phyloP scores from a whole-genome alignment of 352 stramenopile genomes.

The Globisporangium ultimum region DNA sequence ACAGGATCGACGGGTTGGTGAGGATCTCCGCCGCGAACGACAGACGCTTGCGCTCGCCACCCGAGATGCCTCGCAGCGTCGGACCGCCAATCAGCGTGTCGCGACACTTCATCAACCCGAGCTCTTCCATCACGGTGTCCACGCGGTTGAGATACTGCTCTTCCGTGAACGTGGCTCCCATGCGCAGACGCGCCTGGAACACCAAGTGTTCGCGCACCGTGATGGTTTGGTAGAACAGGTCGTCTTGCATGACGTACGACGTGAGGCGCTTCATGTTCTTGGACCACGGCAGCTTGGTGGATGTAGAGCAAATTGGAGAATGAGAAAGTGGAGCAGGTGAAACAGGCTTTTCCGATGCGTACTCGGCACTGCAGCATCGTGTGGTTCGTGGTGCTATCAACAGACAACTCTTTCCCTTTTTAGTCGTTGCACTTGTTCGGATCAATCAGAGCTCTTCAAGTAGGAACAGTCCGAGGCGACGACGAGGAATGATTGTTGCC shows the following conservation, averaged over 20 bases:
- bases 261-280: slow-evolving; percentile 23
- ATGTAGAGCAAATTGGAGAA: too few species aligned
- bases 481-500: too few species aligned
- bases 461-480: too few species aligned
- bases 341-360: too few species aligned
- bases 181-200: slow-evolving; percentile 79
- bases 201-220: slow-evolving; percentile 88
- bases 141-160: slow-evolving; percentile 35
- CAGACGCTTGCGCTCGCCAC: slow-evolving; percentile 80
- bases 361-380: too few species aligned
- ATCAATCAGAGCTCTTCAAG: too few species aligned
- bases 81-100: slow-evolving; percentile 57
- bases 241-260: slow-evolving; percentile 88
- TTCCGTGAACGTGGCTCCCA: slow-evolving; percentile 37
- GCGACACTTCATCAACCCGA: slow-evolving; percentile 50
- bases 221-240: slow-evolving; percentile 85
- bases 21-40: slow-evolving; percentile 82
- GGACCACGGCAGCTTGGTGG: slow-evolving; percentile 26
- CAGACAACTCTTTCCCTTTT: too few species aligned
- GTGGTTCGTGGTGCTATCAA: too few species aligned
- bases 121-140: slow-evolving; percentile 48
- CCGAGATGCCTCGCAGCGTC: slow-evolving; percentile 49
- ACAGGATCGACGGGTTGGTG: slow-evolving; percentile 69
- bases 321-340: too few species aligned
- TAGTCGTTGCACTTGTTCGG: too few species aligned